Conservation (phyloP, 1,284 basidiomycete species). For the Apiotrichum mycotoxinovorans region DNA sequence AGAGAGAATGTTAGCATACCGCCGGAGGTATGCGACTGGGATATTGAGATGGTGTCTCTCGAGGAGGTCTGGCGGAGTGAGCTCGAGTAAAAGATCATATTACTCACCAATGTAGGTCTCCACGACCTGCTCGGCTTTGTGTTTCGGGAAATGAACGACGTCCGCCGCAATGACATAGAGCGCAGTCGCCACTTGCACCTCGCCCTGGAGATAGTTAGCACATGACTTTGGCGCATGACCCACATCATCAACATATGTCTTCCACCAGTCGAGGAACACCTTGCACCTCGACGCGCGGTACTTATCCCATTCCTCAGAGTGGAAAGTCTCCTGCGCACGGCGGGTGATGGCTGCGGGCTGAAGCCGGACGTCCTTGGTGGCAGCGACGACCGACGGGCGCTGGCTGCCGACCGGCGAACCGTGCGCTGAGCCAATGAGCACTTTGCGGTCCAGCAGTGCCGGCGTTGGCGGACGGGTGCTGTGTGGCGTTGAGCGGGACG, state of each 20-base stretch:
- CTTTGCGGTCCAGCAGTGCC: not conserved
- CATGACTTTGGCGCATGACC: slow-evolving; percentile 15
- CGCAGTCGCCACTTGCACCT: slow-evolving; percentile 39
- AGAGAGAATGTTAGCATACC: slow-evolving; percentile 23
- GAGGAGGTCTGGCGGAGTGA: slow-evolving; percentile 35
- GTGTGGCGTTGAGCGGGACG: slow-evolving; percentile 18
- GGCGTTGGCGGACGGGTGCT: slow-evolving; percentile 17
- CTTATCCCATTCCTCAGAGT: slow-evolving; percentile 10
- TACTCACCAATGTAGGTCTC: slow-evolving; percentile 40
- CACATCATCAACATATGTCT: slow-evolving; percentile 40
- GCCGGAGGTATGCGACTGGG: slow-evolving; percentile 36
- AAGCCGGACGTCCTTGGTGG: slow-evolving; percentile 4
- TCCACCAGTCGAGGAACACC: slow-evolving; percentile 38
- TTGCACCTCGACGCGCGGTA: slow-evolving; percentile 13
- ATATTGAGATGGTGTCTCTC: slow-evolving; percentile 29
- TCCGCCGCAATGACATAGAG: slow-evolving; percentile 29
- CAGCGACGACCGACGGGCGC: slow-evolving; percentile 9
- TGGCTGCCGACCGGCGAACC: slow-evolving; percentile 5
- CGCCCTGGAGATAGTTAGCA: slow-evolving; percentile 28
- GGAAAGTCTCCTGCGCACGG: slow-evolving; percentile 10
- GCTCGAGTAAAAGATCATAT: not conserved
- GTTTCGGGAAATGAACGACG: slow-evolving; percentile 29
- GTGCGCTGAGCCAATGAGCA: slow-evolving; percentile 1
- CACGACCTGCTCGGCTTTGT: slow-evolving; percentile 32
- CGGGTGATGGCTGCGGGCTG: slow-evolving; percentile 11